A percentile compares a stretch with the other conserved stretches of the same genome.
These are phyloP conservation scores for Saccharomycopsis capsularis DNA, from an alignment of 805 yeast genomes.

Conservation along the genomic window DNA sequence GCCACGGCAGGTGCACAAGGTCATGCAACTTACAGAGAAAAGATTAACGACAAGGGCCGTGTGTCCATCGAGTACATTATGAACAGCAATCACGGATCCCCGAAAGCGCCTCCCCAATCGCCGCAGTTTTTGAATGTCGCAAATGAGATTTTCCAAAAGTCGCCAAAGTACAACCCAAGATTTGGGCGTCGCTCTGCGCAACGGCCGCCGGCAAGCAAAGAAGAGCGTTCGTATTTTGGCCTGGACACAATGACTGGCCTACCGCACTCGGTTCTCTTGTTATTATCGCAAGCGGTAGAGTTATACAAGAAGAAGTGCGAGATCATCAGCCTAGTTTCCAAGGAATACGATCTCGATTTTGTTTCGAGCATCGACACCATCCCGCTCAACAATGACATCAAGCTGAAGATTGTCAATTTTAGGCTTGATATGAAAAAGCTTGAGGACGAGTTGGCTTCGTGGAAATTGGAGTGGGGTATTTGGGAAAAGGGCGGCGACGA, in stretches of 20 bases:
- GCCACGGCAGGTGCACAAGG: background rate
- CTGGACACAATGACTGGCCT: conserved; percentile 79
- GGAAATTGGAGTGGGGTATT: conserved; percentile 75
- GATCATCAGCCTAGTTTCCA: conserved; percentile 28
- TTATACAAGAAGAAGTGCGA: conserved; percentile 52
- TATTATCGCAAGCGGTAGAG: conserved; percentile 68
- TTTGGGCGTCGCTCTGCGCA: background rate
- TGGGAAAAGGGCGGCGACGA: conserved; percentile 24
- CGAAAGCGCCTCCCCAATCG: conserved; percentile 6
- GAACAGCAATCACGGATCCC: conserved; percentile 13
- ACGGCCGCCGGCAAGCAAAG: conserved; percentile 28
- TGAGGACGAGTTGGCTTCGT: conserved; percentile 46
- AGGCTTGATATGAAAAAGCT: conserved; percentile 26
- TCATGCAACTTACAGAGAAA: conserved; percentile 31
- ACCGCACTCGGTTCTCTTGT: conserved; percentile 68
- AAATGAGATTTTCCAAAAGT: conserved; percentile 6
- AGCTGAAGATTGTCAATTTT: background rate
- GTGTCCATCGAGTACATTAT: conserved; percentile 37
- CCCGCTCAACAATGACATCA: background rate
- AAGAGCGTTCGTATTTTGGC: conserved; percentile 52
- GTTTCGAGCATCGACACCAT: background rate
- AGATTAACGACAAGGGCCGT: conserved; percentile 39
- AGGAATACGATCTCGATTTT: background rate
- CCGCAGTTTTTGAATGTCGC: conserved; percentile 17
- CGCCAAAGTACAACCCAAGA: conserved; percentile 15